A percentile compares a stretch with the other conserved stretches of the same genome.
These are phyloP conservation scores for Sporisorium sorghi DNA, from an alignment of 1,284 basidiomycete species.

Conservation along the genomic window DNA sequence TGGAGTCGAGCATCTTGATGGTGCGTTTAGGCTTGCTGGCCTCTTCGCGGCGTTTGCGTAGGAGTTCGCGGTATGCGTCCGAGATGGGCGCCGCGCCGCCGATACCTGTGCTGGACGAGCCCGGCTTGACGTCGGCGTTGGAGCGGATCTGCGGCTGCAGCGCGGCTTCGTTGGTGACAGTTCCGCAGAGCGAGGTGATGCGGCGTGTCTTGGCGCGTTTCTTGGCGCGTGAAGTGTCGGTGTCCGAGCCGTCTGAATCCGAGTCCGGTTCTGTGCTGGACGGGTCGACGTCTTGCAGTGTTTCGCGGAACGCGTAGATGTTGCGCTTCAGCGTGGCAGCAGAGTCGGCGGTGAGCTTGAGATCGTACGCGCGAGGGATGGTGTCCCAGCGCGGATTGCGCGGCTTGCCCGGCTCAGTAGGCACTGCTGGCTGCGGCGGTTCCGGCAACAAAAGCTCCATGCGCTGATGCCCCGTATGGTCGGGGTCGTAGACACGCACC, in stretches of 20 bases:
- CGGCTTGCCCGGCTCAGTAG: slow-evolving; percentile 33
- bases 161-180: slow-evolving; percentile 63
- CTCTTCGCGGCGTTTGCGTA: slow-evolving; percentile 70
- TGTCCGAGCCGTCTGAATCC: slow-evolving; percentile 24
- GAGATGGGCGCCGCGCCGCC: slow-evolving; percentile 55
- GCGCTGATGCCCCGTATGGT: slow-evolving; percentile 59
- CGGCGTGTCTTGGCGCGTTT: slow-evolving; percentile 32
- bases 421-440: slow-evolving; percentile 51
- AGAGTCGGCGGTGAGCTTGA: slow-evolving; percentile 59
- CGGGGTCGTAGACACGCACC: slow-evolving; percentile 71
- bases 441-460: slow-evolving; percentile 66
- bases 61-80: slow-evolving; percentile 71
- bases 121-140: slow-evolving; percentile 31
- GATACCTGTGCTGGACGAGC: slow-evolving; percentile 31
- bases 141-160: slow-evolving; percentile 59
- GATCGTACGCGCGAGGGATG: slow-evolving; percentile 60
- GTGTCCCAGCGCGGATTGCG: slow-evolving; percentile 37
- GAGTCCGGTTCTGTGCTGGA: slow-evolving; percentile 27
- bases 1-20: slow-evolving; percentile 70
- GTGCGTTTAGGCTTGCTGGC: slow-evolving; percentile 70
- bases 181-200: slow-evolving; percentile 57
- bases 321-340: slow-evolving; percentile 52
- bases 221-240: slow-evolving; percentile 23
- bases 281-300: slow-evolving; percentile 33
- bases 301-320: slow-evolving; percentile 64